Evolutionary conservation across 2,329 filamentous ascomycete genomes (phyloP), one percentile per base, ranked within the genome.

Genomic region (Calonectria pseudoturangicola): DNA sequence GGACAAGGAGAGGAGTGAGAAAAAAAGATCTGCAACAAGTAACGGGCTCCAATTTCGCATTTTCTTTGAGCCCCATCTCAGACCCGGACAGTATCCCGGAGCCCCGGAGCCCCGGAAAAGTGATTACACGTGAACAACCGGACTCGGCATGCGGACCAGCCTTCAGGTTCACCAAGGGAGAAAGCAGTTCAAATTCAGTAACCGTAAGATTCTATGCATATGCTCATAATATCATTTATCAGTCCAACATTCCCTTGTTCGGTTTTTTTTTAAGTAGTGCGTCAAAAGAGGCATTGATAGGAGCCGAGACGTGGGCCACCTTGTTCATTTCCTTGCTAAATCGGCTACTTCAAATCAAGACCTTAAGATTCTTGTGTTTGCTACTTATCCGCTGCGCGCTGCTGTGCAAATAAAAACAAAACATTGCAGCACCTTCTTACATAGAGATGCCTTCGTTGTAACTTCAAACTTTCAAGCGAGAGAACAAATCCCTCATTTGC

Each of bases 1-100:
- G 33, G 15, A 60, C 8, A 30, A 43, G 51, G 48, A 43, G n/a
- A 63, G 58, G 25, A 68, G 41, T 72, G 25, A 71, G 66, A 68
- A 68, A 25, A 36, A 9, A 36, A 48, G 25, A 25, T 48, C 54
- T 41, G 8, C 65, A 21, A 45, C 21, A 13, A 63, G 54, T 60
- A 56, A 25, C 39, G 21, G 16, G 58, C 13, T 9, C 27, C 27
- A 48, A 18, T 27, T n/a, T 36, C 7, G 45, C 48, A 45, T 1
- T 18, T 25, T 15, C 9, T 28, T 28, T n/a, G 8, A 33, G 33
- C 7, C 51, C 16, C 47, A 41, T 41, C n/a, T 21, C n/a, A 36
- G 4, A 33, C 54, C 54, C 33, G 33, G 33, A 36, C 10, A 36
- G 33, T 36, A 36, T 10, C 33, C 10, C 30, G 30, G 30, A 36